These are phyloP conservation scores for Cyclanthera cordifolia DNA, from an alignment of 306 rosid species.

Conservation along the genomic window DNA sequence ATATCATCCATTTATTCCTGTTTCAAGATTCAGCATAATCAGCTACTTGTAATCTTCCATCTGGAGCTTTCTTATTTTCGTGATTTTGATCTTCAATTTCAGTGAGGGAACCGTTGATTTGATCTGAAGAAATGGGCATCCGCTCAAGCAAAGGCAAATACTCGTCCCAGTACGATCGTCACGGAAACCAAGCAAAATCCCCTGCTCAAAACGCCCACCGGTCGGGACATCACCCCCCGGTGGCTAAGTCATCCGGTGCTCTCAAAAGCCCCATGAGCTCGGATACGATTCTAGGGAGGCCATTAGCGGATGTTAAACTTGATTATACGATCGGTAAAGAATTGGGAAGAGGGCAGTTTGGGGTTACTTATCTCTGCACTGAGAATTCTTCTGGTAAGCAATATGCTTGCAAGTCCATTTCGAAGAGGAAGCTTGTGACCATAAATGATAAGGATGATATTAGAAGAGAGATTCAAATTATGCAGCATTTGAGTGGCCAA, in stretches of 20 bases:
- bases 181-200: slow-evolving; percentile 28
- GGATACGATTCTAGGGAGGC: slow-evolving; percentile 47
- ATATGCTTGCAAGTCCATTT: slow-evolving; percentile 10
- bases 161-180: slow-evolving; percentile 26
- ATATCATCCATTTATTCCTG: neutral
- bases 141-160: slow-evolving; percentile 40
- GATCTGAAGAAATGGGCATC: slow-evolving; percentile 35
- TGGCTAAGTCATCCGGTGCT: slow-evolving; percentile 19
- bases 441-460: neutral
- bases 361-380: slow-evolving; percentile 66
- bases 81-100: slow-evolving; percentile 21
- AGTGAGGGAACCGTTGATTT: neutral
- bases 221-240: slow-evolving; percentile 12
- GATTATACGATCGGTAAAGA: slow-evolving; percentile 53
- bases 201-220: slow-evolving; percentile 28
- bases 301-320: slow-evolving; percentile 55
- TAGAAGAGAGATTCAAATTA: neutral
- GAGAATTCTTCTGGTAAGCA: slow-evolving; percentile 49
- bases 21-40: neutral
- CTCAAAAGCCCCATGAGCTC: slow-evolving; percentile 30
- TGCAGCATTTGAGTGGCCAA: neutral
- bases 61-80: neutral
- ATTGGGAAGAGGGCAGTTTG: slow-evolving; percentile 86
- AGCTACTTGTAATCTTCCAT: neutral
- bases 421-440: neutral